phyloP scores from a whole-genome alignment of 257 asterid species.

The Solanum pinnatisectum region DNA sequence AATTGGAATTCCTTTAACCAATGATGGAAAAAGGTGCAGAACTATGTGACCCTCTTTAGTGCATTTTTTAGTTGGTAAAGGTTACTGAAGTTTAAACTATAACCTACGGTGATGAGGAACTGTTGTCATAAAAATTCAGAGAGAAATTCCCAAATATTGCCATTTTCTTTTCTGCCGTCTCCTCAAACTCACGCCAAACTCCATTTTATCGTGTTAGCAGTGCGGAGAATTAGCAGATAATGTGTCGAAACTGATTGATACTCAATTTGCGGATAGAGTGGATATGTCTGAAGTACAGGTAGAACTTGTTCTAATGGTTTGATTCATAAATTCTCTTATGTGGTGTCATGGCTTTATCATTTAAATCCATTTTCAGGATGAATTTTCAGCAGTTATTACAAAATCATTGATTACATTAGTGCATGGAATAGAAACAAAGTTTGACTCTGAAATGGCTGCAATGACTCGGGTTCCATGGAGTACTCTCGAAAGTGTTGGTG shows the following conservation, averaged over 20 bases:
- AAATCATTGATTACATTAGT: conserved; percentile 85
- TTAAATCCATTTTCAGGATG: conserved; percentile 56
- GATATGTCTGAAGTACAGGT: conserved; percentile 99
- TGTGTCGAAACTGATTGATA: conserved; percentile 77
- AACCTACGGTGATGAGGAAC: background rate
- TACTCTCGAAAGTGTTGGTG: conserved; percentile 98
- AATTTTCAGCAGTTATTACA: conserved; percentile 93
- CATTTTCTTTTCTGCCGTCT: background rate
- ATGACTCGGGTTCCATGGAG: conserved; percentile 99
- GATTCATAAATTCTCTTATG: background rate
- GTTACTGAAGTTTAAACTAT: background rate
- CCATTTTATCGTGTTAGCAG: conserved; percentile 27
- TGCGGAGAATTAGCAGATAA: conserved; percentile 96
- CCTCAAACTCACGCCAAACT: background rate
- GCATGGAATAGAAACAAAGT: conserved; percentile 90
- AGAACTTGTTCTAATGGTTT: conserved; percentile 3
- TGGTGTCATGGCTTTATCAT: background rate
- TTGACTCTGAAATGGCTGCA: conserved; percentile 91
- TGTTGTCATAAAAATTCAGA: background rate
- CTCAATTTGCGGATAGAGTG: conserved; percentile 63
- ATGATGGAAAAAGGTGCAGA: background rate
- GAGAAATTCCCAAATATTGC: background rate
- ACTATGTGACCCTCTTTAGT: background rate
- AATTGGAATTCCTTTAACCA: background rate
- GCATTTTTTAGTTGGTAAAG: background rate